Base-by-base conservation (phyloP, 2,329 filamentous ascomycete species). In the Claviceps arundinis region DNA sequence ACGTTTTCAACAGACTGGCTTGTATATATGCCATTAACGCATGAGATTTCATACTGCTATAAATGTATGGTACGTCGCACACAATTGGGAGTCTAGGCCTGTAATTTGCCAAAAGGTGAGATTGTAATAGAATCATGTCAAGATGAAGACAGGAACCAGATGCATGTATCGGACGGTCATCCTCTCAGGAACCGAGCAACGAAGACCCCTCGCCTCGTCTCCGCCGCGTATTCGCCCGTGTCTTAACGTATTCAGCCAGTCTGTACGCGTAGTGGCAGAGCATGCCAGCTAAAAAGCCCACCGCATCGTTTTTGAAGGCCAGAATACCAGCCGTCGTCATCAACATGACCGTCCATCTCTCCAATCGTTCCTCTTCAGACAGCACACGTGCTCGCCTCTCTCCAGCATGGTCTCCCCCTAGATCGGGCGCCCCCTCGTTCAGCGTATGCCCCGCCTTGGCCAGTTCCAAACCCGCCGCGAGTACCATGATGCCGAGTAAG, bases 301-400 rank as follows among this genome's bases (percentile, higher is more conserved):
- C 78, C 0, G 84, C 89, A 67, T 95, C 90, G 62, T 96, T 97
- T 65, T 82, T 85, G 61, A 95, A 95, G 0, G 88, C 89, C 48
- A 97, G 68, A 51, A 95, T 76, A 2, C 85, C 78, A 0, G 87
- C 89, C 8, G 88, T 81, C 0, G 91, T 97, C 56, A 90, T 84
- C 54, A 95, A 75, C 89, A 96, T 94, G 0, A 95, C 84, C 22
- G 82, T 87, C 86, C 88, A 95, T 53, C 89, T 76, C 64, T 88
- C 81, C 52, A 77, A 77, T 46, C 82, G 77, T 67, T 93, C 87
- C 50, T 79, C 72, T 16, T 89, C 83, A 1, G 76, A 79, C 2
- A 86, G 65, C 7, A 74, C 70, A 19, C 76, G 72, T 30, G 76
- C 71, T 24, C 62, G 68, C 58, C 76, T 75, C 60, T 54, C 76